Evolutionary conservation across 106 monocot genomes (phyloP), one percentile per base, ranked within the genome.

Genomic region (Dendrobium chrysotoxum): DNA sequence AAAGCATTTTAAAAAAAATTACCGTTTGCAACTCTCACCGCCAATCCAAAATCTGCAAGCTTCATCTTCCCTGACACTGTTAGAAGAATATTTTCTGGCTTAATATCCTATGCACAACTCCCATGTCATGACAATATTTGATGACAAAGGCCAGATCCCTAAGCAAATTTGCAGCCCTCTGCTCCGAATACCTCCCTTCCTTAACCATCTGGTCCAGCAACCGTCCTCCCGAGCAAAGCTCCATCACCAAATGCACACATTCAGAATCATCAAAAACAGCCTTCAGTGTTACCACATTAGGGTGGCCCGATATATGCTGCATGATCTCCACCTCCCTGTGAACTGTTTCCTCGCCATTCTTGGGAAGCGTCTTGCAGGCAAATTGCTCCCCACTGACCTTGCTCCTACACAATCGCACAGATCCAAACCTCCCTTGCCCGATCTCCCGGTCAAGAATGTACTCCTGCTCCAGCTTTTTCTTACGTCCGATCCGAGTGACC

Each of bases 61-160:
- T 98, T 98, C 79, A 92, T 81, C 81, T 81, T 86, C 77, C 94
- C 94, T 0, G 78, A 78, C 2, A 86, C 76, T 0, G 89, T 91
- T 18, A 98, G 77, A 25, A 98, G 90, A 3, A 98, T 89, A 47
- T 98, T 98, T 87, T 98, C 97, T 9, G 97, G 97, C 79, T 98
- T 98, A 46, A 98, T 90, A 71, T 98, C 97, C 97, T 81, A 71
- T 98, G 97, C 0, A 98, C 89, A 44, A 98, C 97, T 7, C 97
- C 97, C 97, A 98, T 98, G 54, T 98, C 89, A 86, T 98, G 97
- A 40, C 94, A 98, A 81, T 98, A 98, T 85, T 91, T 94, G 12
- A 98, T 81, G 21, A 94, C 94, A 65, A 71, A 83, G 64, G 89
- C 83, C 75, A 98, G 64, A 40, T 98, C 97, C 76, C 86, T 91